Conservation (phyloP, 192 early-diverging fungal genomes). For the Gaertneriomyces semiglobifer region DNA sequence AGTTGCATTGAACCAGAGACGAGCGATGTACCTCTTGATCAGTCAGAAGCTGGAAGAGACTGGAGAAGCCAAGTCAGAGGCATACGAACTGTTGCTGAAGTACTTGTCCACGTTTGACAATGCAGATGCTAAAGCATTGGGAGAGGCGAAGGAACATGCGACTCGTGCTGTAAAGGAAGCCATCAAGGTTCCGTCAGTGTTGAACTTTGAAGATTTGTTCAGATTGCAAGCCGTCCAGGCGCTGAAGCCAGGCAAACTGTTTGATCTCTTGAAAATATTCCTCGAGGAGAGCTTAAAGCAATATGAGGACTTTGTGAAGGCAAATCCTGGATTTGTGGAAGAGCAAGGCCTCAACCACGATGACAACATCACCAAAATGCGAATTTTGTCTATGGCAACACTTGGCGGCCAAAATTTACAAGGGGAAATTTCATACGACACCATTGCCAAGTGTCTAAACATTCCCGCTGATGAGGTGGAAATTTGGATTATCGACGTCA, state of each 20-base stretch:
- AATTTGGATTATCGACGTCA: conserved; percentile 90
- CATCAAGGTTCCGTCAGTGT: conserved; percentile 63
- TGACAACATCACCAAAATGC: conserved; percentile 73
- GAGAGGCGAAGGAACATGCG: conserved; percentile 54
- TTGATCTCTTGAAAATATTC: conserved; percentile 69
- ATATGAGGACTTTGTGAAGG: conserved; percentile 58
- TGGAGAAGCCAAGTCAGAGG: conserved; percentile 26
- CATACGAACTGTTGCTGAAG: conserved; percentile 65
- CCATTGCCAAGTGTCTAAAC: conserved; percentile 71
- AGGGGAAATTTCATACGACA: conserved; percentile 63
- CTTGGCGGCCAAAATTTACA: conserved; percentile 69
- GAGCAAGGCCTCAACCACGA: conserved; percentile 48
- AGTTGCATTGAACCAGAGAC: conserved; percentile 51
- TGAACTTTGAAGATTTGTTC: conserved; percentile 75
- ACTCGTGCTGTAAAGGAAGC: conserved; percentile 66
- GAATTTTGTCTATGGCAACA: conserved; percentile 75
- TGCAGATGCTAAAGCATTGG: conserved; percentile 35
- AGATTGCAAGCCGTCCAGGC: conserved; percentile 61
- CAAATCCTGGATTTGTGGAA: conserved; percentile 50
- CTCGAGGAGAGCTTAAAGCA: conserved; percentile 61
- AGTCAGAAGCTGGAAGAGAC: conserved; percentile 59
- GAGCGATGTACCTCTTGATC: conserved; percentile 60
- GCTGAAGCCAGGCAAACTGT: conserved; percentile 53
- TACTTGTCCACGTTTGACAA: conserved; percentile 57
- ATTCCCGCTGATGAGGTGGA: conserved; percentile 82